Conservation (phyloP, 208 protist genomes). For the Lotmaria passim region DNA sequence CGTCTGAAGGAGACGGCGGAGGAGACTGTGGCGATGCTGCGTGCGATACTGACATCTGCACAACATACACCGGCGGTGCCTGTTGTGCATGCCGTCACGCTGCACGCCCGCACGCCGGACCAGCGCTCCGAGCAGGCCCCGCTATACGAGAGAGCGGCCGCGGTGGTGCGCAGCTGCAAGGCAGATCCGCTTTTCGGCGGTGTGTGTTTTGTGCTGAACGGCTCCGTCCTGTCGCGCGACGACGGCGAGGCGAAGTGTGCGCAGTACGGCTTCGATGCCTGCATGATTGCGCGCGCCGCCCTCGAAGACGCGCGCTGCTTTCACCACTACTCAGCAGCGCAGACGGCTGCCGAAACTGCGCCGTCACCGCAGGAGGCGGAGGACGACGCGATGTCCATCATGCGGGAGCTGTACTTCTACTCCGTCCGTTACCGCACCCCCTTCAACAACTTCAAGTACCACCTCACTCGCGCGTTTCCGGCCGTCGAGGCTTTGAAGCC, state of each 20-base stretch:
- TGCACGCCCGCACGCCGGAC: conserved; percentile 80
- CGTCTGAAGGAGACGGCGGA: conserved; percentile 56
- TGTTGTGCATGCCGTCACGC: conserved; percentile 79
- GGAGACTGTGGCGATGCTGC: conserved; percentile 73
- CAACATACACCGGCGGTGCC: conserved; percentile 36
- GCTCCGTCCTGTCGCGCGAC: conserved; percentile 50
- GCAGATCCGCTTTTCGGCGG: conserved; percentile 26
- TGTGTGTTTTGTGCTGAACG: conserved; percentile 81
- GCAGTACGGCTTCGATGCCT: conserved; percentile 74
- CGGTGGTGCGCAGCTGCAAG: conserved; percentile 49
- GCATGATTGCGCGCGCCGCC: conserved; percentile 97
- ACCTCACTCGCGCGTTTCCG: conserved; percentile 81
- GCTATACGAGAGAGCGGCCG: conserved; percentile 62
- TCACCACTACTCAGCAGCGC: not conserved
- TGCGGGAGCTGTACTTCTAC: conserved; percentile 61
- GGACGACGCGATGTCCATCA: conserved; percentile 38
- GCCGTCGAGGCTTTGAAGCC: conserved; percentile 61
- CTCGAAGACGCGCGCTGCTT: conserved; percentile 94
- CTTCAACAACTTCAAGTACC: conserved; percentile 91
- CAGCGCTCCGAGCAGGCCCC: conserved; percentile 64
- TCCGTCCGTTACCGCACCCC: conserved; percentile 60
- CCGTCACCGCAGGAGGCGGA: conserved; percentile 22
- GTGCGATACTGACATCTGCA: conserved; percentile 53
- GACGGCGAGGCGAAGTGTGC: conserved; percentile 49
- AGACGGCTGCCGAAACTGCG: not conserved